These are phyloP conservation scores for Colletotrichum sp. DNA, from an alignment of 2,329 filamentous ascomycete species.

Conservation along the genomic window DNA sequence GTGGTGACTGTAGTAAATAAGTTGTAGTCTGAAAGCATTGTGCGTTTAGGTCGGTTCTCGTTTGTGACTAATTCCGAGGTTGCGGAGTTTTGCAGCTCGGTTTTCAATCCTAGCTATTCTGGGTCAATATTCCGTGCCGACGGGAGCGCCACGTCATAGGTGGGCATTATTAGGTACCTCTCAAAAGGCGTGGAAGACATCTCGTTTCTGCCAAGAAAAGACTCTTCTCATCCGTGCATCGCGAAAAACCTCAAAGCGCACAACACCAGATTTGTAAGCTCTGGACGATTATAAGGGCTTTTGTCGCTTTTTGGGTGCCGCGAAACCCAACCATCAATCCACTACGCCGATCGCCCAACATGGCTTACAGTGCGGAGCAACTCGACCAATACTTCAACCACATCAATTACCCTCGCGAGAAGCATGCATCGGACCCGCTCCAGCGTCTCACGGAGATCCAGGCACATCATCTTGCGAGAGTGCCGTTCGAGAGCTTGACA, in stretches of 20 bases:
- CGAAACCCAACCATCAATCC: not conserved
- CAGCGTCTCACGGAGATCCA: conserved; percentile 35
- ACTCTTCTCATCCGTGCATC: not conserved
- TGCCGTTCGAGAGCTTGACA: conserved; percentile 60
- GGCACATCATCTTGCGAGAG: conserved; percentile 47
- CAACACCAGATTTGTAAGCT: not conserved
- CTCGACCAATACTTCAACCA: conserved; percentile 32
- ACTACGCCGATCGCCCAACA: not conserved
- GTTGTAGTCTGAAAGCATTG: not conserved
- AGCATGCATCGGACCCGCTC: conserved; percentile 28
- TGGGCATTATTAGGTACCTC: not conserved
- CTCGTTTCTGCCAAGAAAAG: not conserved
- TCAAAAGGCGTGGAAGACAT: not conserved
- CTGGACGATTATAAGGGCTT: not conserved
- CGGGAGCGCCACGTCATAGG: not conserved
- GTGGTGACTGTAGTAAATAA: not conserved
- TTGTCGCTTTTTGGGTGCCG: not conserved
- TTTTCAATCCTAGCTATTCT: not conserved
- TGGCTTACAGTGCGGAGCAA: conserved; percentile 30
- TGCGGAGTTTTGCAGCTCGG: not conserved
- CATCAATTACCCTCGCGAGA: conserved; percentile 28
- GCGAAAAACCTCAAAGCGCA: not conserved
- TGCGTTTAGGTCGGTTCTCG: not conserved
- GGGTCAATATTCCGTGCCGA: not conserved
- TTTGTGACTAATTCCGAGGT: not conserved